Evolutionary conservation across 169 alveolate genomes (phyloP), one percentile per base, ranked within the genome.

Genomic region (Eimeria maxima): DNA sequence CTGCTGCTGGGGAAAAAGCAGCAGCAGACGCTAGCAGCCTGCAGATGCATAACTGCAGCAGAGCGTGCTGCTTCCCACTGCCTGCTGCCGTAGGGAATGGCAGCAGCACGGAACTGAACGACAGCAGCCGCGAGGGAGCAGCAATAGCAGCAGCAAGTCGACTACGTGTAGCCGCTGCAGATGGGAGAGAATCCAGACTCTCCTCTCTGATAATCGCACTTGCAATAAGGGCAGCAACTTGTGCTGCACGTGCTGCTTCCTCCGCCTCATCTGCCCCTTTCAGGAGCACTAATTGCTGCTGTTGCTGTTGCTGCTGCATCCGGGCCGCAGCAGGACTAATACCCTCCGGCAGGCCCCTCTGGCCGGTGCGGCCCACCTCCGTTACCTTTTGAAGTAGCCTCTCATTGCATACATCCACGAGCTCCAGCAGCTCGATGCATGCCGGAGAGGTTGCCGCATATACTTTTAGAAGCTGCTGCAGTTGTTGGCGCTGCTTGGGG

Each of bases 341-440:
- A 11, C 90, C 90, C 57, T 81, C 90, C 10, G 90, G 90, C 63
- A 81, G 50, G 38, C 73, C 71, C 33, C 90, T 45, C 50, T 47
- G 90, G 73, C 63, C 90, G 1, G 29, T 50, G n/a, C 45, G n/a
- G 45, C 42, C 38, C 4, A 13, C 73, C 90, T 81, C 90, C 27
- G 44, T 73, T n/a, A 10, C 4, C 45, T 27, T 38, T 47, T 53
- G 90, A 38, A 81, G 71, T 7, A 81, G 90, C 24, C 73, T 24
- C 3, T 29, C 67, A 53, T 60, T 81, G 90, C 90, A 50, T 47
- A 47, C 90, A 50, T 81, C 90, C 13, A 81, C 27, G 18, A 81
- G 90, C 90, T 81, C 73, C 71, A 81, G 90, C 73, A 81, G 90
- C 90, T 81, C 90, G 24, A 81, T 50, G 71, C 90, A 81, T 6